Percentiles rank a stretch among this genome's conserved stretches.
These are phyloP conservation scores for Emmonsiellopsis sp. DNA, from an alignment of 2,329 filamentous ascomycete genomes.

Conservation along the genomic window DNA sequence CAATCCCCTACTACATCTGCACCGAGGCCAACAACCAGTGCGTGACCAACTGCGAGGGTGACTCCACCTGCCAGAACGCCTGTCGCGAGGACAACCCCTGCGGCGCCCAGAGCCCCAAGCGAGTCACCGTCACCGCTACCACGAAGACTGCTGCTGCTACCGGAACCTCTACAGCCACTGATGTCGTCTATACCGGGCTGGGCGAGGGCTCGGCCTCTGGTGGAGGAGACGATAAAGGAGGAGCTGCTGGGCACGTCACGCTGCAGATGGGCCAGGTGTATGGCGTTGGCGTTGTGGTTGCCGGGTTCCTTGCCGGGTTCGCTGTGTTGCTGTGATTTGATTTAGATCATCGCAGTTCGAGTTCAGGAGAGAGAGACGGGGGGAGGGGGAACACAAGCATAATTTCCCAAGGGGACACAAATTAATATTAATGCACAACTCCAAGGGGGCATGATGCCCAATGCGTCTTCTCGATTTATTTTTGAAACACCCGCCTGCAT, in stretches of 20 bases:
- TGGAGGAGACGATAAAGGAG: slow-evolving; percentile 5
- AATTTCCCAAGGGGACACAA: no score
- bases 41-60: slow-evolving; percentile 38
- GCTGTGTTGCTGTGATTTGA: slow-evolving; percentile 39
- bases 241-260: slow-evolving; percentile 27
- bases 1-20: slow-evolving; percentile 54
- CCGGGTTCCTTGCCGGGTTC: slow-evolving; percentile 50
- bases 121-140: slow-evolving; percentile 42
- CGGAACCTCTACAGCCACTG: slow-evolving; percentile 24
- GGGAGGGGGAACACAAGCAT: no score
- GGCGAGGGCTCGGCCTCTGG: slow-evolving; percentile 25
- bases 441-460: no score
- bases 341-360: no score
- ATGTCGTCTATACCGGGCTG: slow-evolving; percentile 13
- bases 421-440: no score
- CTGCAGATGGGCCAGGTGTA: slow-evolving; percentile 48
- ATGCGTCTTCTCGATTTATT: no score
- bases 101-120: slow-evolving; percentile 49
- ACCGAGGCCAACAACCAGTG: slow-evolving; percentile 48
- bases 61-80: slow-evolving; percentile 40
- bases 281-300: slow-evolving; percentile 45
- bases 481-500: no score
- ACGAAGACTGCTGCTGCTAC: slow-evolving; percentile 23
- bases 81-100: slow-evolving; percentile 50
- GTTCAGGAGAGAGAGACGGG: no score